These are phyloP conservation scores for Musa schizocarpa DNA, from an alignment of 176 grass and related monocot genomes.

Conservation along the genomic window DNA sequence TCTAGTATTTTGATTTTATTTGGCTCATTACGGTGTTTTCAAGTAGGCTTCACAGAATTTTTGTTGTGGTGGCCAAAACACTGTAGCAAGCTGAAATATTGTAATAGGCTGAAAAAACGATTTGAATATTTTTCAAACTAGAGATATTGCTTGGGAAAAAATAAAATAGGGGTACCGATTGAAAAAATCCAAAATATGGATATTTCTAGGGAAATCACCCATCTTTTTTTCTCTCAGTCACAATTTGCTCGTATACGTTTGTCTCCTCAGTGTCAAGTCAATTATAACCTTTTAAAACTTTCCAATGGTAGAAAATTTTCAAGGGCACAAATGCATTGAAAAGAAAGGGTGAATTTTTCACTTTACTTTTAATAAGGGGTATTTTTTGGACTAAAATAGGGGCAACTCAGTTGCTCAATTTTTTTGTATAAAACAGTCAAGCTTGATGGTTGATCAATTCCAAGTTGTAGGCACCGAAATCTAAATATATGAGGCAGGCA, in stretches of 20 bases:
- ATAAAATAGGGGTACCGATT: no score
- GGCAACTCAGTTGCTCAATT: not conserved
- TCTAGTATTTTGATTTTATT: no score
- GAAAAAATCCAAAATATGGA: not conserved
- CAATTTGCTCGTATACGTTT: no score
- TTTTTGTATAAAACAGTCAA: not conserved
- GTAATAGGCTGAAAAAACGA: no score
- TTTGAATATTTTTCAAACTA: no score
- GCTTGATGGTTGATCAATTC: not conserved
- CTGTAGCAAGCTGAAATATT: no score
- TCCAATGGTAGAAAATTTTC: not conserved
- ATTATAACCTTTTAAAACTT: not conserved
- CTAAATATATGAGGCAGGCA: not conserved
- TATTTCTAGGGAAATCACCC: not conserved
- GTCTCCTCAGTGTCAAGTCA: no score
- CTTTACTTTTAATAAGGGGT: not conserved
- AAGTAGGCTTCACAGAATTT: no score
- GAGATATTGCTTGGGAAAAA: no score
- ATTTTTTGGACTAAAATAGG: not conserved
- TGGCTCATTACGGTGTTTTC: no score
- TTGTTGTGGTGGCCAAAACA: no score
- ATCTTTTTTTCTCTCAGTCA: no score
- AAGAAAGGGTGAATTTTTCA: not conserved
- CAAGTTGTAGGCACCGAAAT: not conserved
- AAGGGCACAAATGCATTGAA: not conserved